Percentiles rank a stretch among this genome's conserved stretches.
phyloP scores from a whole-genome alignment of 192 early-diverging fungal genomes.

The Backusella tuberculispora region DNA sequence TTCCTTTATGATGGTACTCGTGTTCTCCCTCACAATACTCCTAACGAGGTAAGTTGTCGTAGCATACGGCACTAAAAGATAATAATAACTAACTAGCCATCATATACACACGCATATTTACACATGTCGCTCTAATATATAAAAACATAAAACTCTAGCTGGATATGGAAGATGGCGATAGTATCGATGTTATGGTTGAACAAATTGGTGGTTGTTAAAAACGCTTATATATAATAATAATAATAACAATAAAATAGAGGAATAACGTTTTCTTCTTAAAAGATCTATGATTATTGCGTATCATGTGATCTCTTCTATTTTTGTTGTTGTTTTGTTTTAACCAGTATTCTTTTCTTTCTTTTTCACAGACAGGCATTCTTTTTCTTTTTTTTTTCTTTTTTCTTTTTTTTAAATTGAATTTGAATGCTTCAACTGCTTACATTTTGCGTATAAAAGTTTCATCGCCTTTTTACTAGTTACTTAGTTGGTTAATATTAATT shows the following conservation, averaged over 20 bases:
- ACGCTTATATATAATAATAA: background rate
- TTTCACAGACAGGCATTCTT: too few relatives aligned
- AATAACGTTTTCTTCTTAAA: too few relatives aligned
- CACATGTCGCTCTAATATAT: background rate
- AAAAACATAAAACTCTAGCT: slow-evolving; percentile 52
- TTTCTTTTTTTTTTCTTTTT: too few relatives aligned
- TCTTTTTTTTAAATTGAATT: too few relatives aligned
- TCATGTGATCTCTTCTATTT: too few relatives aligned
- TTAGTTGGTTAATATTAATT: background rate
- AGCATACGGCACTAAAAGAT: background rate
- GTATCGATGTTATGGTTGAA: slow-evolving; percentile 91
- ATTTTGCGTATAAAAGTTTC: too few relatives aligned
- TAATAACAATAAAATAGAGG: too few relatives aligned
- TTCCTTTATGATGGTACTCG: slow-evolving; percentile 92
- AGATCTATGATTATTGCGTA: too few relatives aligned
- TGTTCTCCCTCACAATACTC: slow-evolving; percentile 78
- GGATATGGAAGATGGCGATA: slow-evolving; percentile 94
- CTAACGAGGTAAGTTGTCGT: slow-evolving; percentile 67
- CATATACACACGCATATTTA: background rate
- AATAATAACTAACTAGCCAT: background rate
- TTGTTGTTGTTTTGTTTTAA: too few relatives aligned
- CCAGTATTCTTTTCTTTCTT: too few relatives aligned
- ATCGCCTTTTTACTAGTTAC: background rate
- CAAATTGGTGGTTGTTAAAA: slow-evolving; percentile 78
- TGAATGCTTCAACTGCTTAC: too few relatives aligned